Evolutionary conservation across 2,329 filamentous ascomycete species (phyloP).

Genomic region (Arthrobotrys entomopaga): DNA sequence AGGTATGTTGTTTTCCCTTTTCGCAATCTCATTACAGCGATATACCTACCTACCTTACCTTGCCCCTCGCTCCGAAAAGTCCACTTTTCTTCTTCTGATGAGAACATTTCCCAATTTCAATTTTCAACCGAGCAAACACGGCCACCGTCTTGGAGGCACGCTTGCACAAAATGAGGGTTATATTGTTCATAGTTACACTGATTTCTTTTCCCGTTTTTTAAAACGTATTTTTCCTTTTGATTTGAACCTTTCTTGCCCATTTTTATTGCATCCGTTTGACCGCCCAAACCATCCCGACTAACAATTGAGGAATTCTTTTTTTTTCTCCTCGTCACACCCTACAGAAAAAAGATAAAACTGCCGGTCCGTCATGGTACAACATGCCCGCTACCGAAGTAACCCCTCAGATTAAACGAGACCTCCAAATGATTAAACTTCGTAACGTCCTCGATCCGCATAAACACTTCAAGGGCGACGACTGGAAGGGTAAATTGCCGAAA

Average conservation of each 20-base stretch:
- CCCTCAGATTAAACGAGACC: conserved; percentile 84
- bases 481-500: conserved; percentile 75
- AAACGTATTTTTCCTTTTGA: neutral
- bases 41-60: neutral
- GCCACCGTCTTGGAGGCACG: conserved; percentile 82
- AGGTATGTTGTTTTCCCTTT: conserved; percentile 24
- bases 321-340: conserved; percentile 16
- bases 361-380: conserved; percentile 86
- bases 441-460: conserved; percentile 87
- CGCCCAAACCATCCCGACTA: neutral
- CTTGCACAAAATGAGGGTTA: conserved; percentile 74
- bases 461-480: conserved; percentile 86
- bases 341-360: conserved; percentile 68
- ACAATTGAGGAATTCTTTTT: neutral
- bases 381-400: conserved; percentile 86
- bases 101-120: conserved; percentile 74
- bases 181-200: conserved; percentile 80
- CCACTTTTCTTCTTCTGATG: conserved; percentile 71
- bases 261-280: neutral
- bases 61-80: neutral
- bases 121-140: conserved; percentile 76
- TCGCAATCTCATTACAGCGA: neutral
- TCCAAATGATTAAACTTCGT: conserved; percentile 89
- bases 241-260: neutral
- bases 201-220: conserved; percentile 59